Evolutionary conservation across 2,329 filamentous ascomycete species (phyloP), one percentile per base, ranked within the genome.

Genomic region (Anisogramma anomala): DNA sequence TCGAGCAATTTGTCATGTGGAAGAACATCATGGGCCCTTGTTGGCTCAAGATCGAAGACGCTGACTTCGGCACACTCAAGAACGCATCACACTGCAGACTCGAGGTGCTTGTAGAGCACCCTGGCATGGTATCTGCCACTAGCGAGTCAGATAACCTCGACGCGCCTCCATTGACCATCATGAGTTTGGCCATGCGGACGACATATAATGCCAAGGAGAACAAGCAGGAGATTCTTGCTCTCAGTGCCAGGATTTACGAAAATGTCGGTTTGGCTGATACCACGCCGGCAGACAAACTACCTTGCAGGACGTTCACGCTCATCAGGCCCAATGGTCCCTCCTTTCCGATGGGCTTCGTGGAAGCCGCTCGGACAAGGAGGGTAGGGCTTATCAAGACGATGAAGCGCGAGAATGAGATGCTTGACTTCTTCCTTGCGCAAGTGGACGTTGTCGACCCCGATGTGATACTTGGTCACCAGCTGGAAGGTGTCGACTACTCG

Each of bases 1-100:
- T 98, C 53, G 91, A 98, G 62, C 91, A 98, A 53, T 98, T 98
- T 56, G 91, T 98, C 15, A 71, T 98, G 4, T 95, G 88, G 84
- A 96, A 95, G 65, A 94, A 94, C 56, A 84, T 98, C 52, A 98
- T 95, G 89, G 91, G 91, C 1, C 91, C 91, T 22, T 96, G 91
- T 59, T 98, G 91, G 91, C 73, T 98, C 33, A 88, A 82, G 56
- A 91, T 98, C 41, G 74, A 87, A 50, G 81, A 83, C 50, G 84
- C 84, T 22, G 80, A 95, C 58, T 95, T 94, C 57, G 72, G 74
- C 14, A 70, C 82, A 5, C 71, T 96, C 50, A 89, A 86, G 60
- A 95, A 95, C 53, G 84, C 87, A 9, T 98, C 91, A 1, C 91
- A 93, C 74, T 95, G 91, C 69, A 96, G 95, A 62, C 76, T 98